A percentile compares a stretch with the other conserved stretches of the same genome.
phyloP scores from a whole-genome alignment of 2,329 filamentous ascomycete species.

The Fusarium mexicanum region DNA sequence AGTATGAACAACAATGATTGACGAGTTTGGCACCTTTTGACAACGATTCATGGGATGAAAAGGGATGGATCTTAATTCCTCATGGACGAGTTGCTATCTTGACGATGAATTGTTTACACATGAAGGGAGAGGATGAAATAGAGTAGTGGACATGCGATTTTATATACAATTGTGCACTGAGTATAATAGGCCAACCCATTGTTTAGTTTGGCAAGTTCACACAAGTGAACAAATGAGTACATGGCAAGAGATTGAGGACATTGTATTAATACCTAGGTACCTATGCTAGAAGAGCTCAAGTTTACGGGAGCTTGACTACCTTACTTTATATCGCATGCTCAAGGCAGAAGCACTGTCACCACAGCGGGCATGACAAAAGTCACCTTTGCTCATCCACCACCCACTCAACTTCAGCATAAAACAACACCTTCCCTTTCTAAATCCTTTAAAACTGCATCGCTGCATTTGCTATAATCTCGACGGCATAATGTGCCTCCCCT shows the following conservation, averaged over 20 bases:
- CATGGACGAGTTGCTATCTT: neutral
- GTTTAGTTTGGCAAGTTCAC: neutral
- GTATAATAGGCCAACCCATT: neutral
- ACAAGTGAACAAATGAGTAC: neutral
- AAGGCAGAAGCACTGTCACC: slow-evolving; percentile 3
- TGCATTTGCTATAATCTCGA: fast-evolving
- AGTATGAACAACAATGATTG: neutral
- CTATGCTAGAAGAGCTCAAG: neutral
- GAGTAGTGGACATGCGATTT: neutral
- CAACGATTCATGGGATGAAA: neutral
- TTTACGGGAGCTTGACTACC: neutral
- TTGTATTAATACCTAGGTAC: neutral
- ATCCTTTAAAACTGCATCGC: neutral
- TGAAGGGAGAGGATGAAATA: neutral
- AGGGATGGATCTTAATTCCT: neutral
- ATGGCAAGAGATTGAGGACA: no score
- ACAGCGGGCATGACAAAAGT: neutral
- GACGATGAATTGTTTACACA: neutral
- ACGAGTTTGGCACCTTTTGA: neutral
- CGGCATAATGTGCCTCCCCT: slow-evolving; percentile 61
- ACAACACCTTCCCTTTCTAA: neutral
- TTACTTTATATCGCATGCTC: neutral
- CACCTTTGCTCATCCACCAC: neutral
- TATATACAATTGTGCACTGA: neutral
- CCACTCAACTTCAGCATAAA: neutral